A percentile compares a stretch with the other conserved stretches of the same genome.
Conservation (phyloP, 805 yeast genomes). For the Ogataea nakhonphanomensis region DNA sequence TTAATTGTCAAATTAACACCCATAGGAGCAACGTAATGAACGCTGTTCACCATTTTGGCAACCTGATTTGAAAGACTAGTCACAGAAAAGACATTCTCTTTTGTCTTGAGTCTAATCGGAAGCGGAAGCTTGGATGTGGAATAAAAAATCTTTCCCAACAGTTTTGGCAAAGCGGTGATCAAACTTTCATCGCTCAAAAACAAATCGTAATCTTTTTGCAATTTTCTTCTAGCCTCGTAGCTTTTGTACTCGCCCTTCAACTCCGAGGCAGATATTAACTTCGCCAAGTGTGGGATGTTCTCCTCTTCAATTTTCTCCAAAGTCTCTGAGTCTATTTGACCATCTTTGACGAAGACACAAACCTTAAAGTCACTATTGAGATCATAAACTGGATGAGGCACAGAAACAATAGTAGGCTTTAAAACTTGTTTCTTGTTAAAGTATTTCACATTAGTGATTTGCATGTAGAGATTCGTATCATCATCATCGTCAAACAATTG, state of each 20-base stretch:
- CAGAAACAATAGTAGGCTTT: conserved; percentile 49
- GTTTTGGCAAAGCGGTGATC: conserved; percentile 73
- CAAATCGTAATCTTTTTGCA: conserved; percentile 63
- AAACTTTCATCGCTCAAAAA: conserved; percentile 84
- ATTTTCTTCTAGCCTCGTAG: conserved; percentile 82
- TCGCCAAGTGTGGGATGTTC: conserved; percentile 42
- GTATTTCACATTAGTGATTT: conserved; percentile 62
- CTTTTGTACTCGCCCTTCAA: conserved; percentile 82
- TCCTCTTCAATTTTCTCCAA: conserved; percentile 46
- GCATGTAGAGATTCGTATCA: conserved; percentile 53
- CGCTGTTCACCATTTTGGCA: conserved; percentile 51
- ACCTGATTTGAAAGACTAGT: conserved; percentile 57
- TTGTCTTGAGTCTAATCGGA: conserved; percentile 48
- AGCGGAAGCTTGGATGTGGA: conserved; percentile 60
- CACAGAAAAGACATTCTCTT: conserved; percentile 35
- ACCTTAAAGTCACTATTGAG: conserved; percentile 45
- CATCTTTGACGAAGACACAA: conserved; percentile 71
- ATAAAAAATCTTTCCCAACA: conserved; percentile 79
- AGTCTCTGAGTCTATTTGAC: conserved; percentile 41
- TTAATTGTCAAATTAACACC: conserved; percentile 65
- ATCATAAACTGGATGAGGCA: conserved; percentile 46
- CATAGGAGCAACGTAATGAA: conserved; percentile 66
- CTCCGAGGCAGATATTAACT: conserved; percentile 67
- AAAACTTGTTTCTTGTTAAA: conserved; percentile 56
- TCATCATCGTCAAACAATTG: conserved; percentile 62